Percentiles rank a stretch among this genome's conserved stretches.
Evolutionary conservation across 345 rosid genomes (phyloP).

Genomic region (Euphorbia tirucalli): DNA sequence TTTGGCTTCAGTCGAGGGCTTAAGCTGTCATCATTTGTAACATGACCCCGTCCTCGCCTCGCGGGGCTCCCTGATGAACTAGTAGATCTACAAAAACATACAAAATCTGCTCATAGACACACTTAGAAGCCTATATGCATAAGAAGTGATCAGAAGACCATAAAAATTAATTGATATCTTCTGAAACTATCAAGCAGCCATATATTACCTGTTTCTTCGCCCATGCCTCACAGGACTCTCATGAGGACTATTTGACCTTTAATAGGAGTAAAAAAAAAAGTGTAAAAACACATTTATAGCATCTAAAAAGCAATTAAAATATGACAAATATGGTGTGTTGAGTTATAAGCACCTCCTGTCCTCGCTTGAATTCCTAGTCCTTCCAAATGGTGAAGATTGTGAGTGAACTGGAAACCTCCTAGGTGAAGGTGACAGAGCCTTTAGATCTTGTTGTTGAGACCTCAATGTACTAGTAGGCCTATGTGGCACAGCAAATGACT

Average conservation of each 20-base stretch:
- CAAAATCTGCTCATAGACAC: background rate
- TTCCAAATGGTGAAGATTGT: conserved; percentile 22
- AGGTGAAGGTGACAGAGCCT: conserved; percentile 31
- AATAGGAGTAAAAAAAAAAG: conserved; percentile 10
- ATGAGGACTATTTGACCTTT: conserved; percentile 23
- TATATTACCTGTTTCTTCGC: conserved; percentile 8
- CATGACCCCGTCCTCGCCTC: conserved; percentile 8
- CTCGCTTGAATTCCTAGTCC: conserved; percentile 28
- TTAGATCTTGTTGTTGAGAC: conserved; percentile 16
- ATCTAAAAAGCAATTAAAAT: background rate
- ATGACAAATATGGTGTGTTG: background rate
- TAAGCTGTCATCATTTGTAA: conserved; percentile 16
- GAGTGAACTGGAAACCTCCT: conserved; percentile 26
- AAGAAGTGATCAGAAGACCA: background rate
- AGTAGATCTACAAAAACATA: conserved; percentile 6
- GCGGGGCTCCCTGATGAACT: conserved; percentile 17
- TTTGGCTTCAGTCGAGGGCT: conserved; percentile 36
- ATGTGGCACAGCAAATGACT: conserved; percentile 20
- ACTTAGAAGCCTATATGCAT: background rate
- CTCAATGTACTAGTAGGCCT: conserved; percentile 20
- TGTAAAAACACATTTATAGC: background rate
- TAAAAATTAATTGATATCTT: background rate
- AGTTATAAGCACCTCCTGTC: conserved; percentile 34
- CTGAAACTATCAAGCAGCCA: background rate
- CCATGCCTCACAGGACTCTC: conserved; percentile 30